Evolutionary conservation across 2,329 filamentous ascomycete genomes (phyloP), one percentile per base, ranked within the genome.

Genomic region (Microdochium trichocladiopsis): DNA sequence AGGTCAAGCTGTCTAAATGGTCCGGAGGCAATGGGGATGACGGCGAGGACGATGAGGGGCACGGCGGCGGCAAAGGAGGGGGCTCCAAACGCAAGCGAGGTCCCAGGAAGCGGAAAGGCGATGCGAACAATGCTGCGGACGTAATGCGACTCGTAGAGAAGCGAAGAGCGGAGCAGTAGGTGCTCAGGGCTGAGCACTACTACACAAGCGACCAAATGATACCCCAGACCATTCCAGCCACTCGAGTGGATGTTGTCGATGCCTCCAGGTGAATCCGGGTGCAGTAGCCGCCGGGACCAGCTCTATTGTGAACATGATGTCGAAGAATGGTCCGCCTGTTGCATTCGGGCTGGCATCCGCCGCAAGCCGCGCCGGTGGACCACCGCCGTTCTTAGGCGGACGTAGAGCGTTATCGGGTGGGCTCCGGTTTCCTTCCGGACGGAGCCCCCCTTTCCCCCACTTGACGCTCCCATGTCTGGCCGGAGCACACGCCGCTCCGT

Each of bases 81-180:
- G 70, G 73, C 47, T 64, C 74, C 43, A 84, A 86, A 71, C 75
- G 86, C 58, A 90, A 89, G 70, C 80, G 87, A 57, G 85, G 83
- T 0, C 73, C 78, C 1, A 88, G 88, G 75, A 92, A 89, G 74
- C 80, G 83, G 63, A 90, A 89, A 67, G 87, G 87, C 0, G 87
- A 92, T 66, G 84, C 71, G 54, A 90, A 97, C 63, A 93, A 78
- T 69, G 88, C 83, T 14, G 80, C 80, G 4, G 90, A 95, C 74
- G 89, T 96, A 51, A 72, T 95, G 75, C 81, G 81, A 53, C 88
- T 90, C 25, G 79, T 96, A 61, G 87, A 94, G 63, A 71, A 76
- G 61, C 72, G 75, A 47, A 78, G 78, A 52, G 65, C 64, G 28
- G 65, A 61, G 1, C 63, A 61, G 33, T 65, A 59, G 53, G 55